phyloP scores from a whole-genome alignment of 2,329 filamentous ascomycete species.

The Teratosphaeria gauchensis region DNA sequence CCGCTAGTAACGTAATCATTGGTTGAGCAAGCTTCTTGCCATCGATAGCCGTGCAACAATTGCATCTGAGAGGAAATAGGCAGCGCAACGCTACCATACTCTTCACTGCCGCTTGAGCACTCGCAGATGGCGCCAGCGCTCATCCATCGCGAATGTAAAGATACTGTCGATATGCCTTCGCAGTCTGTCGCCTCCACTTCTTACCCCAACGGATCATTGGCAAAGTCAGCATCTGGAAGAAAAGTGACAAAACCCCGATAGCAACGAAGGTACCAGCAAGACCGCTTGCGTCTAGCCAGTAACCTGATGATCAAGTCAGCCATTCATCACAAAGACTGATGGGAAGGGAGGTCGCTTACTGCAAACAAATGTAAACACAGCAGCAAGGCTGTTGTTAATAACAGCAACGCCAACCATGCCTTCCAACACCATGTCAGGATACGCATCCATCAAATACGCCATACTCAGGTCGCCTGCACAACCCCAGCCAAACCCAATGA shows the following conservation, averaged over 20 bases:
- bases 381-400: conserved; percentile 48
- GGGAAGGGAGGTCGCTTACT: conserved; percentile 9
- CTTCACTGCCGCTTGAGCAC: too few relatives aligned
- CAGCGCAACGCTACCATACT: too few relatives aligned
- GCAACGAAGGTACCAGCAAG: conserved; percentile 43
- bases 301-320: conserved; percentile 5
- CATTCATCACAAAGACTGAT: neutral
- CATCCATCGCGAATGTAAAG: conserved; percentile 17
- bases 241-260: conserved; percentile 42
- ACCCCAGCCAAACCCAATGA: conserved; percentile 52
- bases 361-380: conserved; percentile 43
- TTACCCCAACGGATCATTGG: conserved; percentile 50
- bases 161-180: conserved; percentile 16
- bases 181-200: conserved; percentile 39
- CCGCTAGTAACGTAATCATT: too few relatives aligned
- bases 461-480: conserved; percentile 45
- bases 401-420: conserved; percentile 50
- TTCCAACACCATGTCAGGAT: conserved; percentile 48
- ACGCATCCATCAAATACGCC: conserved; percentile 47
- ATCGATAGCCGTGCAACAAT: too few relatives aligned
- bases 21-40: too few relatives aligned
- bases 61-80: too few relatives aligned
- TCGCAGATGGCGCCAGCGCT: too few relatives aligned
- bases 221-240: conserved; percentile 41
- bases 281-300: conserved; percentile 40